Conservation (phyloP, 208 protist genomes). For the Trichomonas gallinae region DNA sequence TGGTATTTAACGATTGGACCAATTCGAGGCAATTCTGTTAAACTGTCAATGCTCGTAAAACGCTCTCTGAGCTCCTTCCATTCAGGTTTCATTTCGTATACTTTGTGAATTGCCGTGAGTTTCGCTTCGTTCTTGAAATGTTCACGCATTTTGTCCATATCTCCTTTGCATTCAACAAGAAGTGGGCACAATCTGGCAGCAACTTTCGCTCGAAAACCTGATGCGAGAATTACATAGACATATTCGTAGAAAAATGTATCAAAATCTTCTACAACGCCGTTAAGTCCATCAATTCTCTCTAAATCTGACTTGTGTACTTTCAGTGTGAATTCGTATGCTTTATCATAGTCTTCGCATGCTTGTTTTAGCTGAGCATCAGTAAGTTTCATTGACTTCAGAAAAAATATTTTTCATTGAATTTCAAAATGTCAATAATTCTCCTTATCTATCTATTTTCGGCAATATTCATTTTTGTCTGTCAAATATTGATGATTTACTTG, state of each 20-base stretch:
- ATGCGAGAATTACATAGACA: not conserved
- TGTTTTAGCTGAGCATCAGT: not conserved
- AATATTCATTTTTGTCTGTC: no score
- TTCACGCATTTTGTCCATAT: constrained; percentile 1
- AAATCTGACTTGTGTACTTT: not conserved
- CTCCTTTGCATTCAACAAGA: not conserved
- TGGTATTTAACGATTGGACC: not conserved
- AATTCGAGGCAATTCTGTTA: not conserved
- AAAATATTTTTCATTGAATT: no score
- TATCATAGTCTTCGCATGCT: not conserved
- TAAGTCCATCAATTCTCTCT: not conserved
- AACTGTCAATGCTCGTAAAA: not conserved
- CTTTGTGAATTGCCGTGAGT: not conserved
- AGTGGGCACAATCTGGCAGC: not conserved
- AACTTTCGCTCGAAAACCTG: not conserved
- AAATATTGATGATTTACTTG: no score
- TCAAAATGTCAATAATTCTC: no score
- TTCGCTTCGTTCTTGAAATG: not conserved
- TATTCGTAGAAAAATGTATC: constrained; percentile 15
- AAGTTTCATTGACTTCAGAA: not conserved
- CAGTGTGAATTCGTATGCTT: not conserved
- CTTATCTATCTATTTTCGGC: no score
- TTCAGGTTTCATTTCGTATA: not conserved
- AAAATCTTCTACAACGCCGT: not conserved
- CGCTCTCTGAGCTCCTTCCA: not conserved